Evolutionary conservation across 169 alveolate genomes (phyloP), one percentile per base, ranked within the genome.

Genomic region (Cryptosporidium canis): DNA sequence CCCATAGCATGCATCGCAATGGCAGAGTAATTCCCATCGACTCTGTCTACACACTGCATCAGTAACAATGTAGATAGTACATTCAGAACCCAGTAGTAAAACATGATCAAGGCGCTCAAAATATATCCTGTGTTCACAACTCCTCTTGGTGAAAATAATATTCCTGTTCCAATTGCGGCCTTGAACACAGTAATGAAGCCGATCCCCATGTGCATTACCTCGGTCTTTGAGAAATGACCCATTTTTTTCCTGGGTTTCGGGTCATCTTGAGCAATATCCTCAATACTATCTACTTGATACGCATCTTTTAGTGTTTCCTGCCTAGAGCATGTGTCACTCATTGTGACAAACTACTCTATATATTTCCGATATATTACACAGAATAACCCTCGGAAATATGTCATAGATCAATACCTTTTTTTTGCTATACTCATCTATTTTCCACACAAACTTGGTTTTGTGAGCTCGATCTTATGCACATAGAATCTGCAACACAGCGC

Each of bases 131-230:
- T 58, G 37, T 77, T 77, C 31, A 61, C 87, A 9, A 77, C 70
- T 41, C 77, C 87, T 43, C 35, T 77, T 58, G 87, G 87, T 14
- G 87, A 77, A 58, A 77, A 77, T 58, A 77, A 61, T 18, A 77
- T 77, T 14, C 87, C 87, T 41, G 87, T 77, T 27, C 87, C 87
- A 11, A 77, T 77, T 56, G 87, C 87, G 55, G 87, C 87, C 37
- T 77, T 77, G 21, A 77, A 77, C 8, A 77, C 72, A 43, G 87
- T 77, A 21, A 77, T 61, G 43, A 77, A 77, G 9, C 87, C 87
- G 37, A 77, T 77, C 37, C 65, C 64, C 58, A 77, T 58, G 11
- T 77, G 56, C 16, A 58, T 21, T 16, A 58, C 16, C 29, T 58
- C 72, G 14, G 3, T 35, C 11, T 77, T 70, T 2, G 84, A 70